phyloP scores from a whole-genome alignment of 176 grass and related monocot species.

The Pharus latifolius region DNA sequence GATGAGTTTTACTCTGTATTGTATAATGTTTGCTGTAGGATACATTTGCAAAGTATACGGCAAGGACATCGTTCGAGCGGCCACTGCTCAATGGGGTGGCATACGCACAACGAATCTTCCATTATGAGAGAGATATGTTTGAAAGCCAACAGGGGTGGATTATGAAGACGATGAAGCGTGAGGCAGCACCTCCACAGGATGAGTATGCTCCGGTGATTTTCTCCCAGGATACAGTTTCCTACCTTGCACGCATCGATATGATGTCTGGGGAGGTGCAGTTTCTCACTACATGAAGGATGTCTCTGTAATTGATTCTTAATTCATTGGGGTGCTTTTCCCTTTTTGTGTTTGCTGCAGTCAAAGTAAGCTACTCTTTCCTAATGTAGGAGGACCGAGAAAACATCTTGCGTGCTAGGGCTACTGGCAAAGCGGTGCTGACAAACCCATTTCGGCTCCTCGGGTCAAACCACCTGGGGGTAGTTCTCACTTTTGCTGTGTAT shows the following conservation, averaged over 20 bases:
- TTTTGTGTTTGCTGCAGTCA: not conserved
- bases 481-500: conserved; percentile 96
- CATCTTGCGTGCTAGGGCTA: conserved; percentile 74
- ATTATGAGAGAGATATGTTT: conserved; percentile 63
- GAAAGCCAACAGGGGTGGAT: conserved; percentile 82
- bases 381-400: conserved; percentile 82
- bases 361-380: not conserved
- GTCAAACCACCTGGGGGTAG: conserved; percentile 90
- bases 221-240: conserved; percentile 79
- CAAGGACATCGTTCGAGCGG: conserved; percentile 75
- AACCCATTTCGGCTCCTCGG: conserved; percentile 83
- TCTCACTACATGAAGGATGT: not conserved
- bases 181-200: conserved; percentile 43
- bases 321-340: not conserved
- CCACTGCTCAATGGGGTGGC: conserved; percentile 87
- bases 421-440: conserved; percentile 88
- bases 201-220: conserved; percentile 94
- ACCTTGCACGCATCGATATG: conserved; percentile 83
- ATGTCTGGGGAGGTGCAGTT: conserved; percentile 75
- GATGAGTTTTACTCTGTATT: not conserved
- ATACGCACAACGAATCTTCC: conserved; percentile 66
- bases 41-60: conserved; percentile 79
- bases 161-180: conserved; percentile 66
- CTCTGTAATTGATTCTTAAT: not conserved
- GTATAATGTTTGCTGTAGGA: conserved; percentile 27